Base-by-base conservation (phyloP, 441 rosid genomes). In the Metrosideros polymorpha region DNA sequence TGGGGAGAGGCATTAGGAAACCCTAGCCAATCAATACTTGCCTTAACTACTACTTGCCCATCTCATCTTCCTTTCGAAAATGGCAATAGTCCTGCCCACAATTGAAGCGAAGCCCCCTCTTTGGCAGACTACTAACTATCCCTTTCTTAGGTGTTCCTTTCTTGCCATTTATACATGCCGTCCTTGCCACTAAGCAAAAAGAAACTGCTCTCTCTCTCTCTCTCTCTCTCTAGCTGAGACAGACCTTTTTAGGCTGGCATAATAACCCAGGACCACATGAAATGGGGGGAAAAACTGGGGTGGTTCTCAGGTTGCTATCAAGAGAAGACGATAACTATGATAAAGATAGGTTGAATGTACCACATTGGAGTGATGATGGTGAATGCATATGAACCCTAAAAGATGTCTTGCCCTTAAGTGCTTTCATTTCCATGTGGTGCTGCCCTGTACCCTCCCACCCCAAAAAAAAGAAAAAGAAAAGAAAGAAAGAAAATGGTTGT, bases 271-370 rank as follows among this genome's bases (percentile, higher is more conserved):
- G 95, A 94, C 98, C 98, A 93, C 96, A 92, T 92, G 92, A 89
- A 59, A 90, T 89, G 93, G 90, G 84, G 89, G 57, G 82, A 15
- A 39, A 71, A 71, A 71, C 79, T 87, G 88, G 84, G 91, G 93
- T 91, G 90, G 95, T 91, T 94, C 94, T 89, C 39, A 89, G 91
- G 95, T 94, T 94, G 98, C 97, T 92, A 91, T 95, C 96, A 94
- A 86, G 53, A 25, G 55, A 35, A 45, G 71, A 59, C 43, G 54
- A 50, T 47, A 39, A 51, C 86, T 22, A 59, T 59, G 82, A 84
- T 61, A 84, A 84, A 59, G 86, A 84, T 84, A 43, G 86, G 79
- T 43, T 45, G 76, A 52, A 84, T 61, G 86, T 84, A 84, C 86
- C 76, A 24, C 76, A 61, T 84, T 84, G 79, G 82, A 84, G 45